A percentile compares a stretch with the other conserved stretches of the same genome.
Evolutionary conservation across 768 basidiomycete species (phyloP).

Genomic region (Mycena capillaripes): DNA sequence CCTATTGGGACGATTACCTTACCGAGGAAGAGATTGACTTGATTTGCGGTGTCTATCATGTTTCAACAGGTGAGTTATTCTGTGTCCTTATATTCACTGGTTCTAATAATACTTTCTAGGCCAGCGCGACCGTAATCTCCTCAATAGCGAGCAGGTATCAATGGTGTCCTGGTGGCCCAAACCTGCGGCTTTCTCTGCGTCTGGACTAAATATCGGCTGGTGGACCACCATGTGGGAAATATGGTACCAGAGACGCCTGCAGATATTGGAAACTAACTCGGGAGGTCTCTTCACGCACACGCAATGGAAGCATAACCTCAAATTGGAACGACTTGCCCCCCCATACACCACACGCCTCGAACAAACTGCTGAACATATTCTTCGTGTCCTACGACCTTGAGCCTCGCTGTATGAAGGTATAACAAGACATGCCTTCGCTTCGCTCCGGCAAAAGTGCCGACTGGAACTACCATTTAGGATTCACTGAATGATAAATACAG

Average conservation of each 20-base stretch:
- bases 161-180: constrained; percentile 39
- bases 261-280: constrained; percentile 14
- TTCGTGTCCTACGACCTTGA: neutral
- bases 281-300: neutral
- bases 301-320: constrained; percentile 1
- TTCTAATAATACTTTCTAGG: neutral
- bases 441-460: no score
- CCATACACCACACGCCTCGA: no score
- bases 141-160: constrained; percentile 25
- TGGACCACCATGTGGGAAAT: constrained; percentile 40
- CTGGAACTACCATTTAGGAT: no score
- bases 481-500: no score
- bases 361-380: neutral
- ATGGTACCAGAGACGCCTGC: constrained; percentile 37
- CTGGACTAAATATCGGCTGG: constrained; percentile 33
- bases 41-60: constrained; percentile 41
- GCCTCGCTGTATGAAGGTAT: no score
- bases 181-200: constrained; percentile 27
- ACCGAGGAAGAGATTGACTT: constrained; percentile 38
- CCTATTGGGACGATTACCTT: constrained; percentile 41
- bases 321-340: neutral
- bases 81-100: neutral
- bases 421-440: no score
- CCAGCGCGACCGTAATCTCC: neutral
- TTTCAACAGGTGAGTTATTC: constrained; percentile 34